A percentile compares a stretch with the other conserved stretches of the same genome.
Evolutionary conservation across 106 monocot species (phyloP).

Genomic region (Alisma plantagoaquatica): DNA sequence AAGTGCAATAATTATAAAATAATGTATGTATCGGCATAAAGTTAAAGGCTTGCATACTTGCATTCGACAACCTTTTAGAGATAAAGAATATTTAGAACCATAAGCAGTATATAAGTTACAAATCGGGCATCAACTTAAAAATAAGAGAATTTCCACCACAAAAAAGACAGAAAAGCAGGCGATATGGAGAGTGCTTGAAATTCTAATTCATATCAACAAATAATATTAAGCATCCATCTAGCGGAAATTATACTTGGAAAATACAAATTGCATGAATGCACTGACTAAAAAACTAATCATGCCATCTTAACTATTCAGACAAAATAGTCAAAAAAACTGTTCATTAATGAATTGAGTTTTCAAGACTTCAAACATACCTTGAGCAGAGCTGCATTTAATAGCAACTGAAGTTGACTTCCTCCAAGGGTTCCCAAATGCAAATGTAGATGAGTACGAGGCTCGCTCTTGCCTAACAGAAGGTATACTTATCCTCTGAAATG

Average conservation of each 20-base stretch:
- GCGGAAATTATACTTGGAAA: background rate
- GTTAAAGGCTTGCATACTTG: too few species aligned
- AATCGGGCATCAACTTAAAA: too few species aligned
- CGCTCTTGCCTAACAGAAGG: slow-evolving; percentile 2
- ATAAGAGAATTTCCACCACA: too few species aligned
- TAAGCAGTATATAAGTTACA: too few species aligned
- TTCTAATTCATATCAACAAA: too few species aligned
- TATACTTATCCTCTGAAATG: slow-evolving; percentile 1
- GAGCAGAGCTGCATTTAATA: slow-evolving; percentile 16
- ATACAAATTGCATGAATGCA: background rate
- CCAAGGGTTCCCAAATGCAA: background rate
- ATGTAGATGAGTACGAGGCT: background rate
- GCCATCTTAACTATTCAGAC: background rate
- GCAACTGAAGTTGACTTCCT: slow-evolving; percentile 7
- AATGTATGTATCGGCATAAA: too few species aligned
- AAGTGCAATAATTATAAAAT: too few species aligned
- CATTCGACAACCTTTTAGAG: too few species aligned
- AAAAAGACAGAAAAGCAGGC: too few species aligned
- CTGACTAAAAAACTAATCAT: background rate
- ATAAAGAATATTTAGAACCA: too few species aligned
- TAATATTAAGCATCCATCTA: too few species aligned
- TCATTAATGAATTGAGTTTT: background rate
- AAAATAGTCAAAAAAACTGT: background rate
- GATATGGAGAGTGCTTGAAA: too few species aligned
- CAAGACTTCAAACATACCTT: slow-evolving; percentile 15